These are phyloP conservation scores for Backusella sp. DNA, from an alignment of 192 early-diverging fungal species.

Conservation along the genomic window DNA sequence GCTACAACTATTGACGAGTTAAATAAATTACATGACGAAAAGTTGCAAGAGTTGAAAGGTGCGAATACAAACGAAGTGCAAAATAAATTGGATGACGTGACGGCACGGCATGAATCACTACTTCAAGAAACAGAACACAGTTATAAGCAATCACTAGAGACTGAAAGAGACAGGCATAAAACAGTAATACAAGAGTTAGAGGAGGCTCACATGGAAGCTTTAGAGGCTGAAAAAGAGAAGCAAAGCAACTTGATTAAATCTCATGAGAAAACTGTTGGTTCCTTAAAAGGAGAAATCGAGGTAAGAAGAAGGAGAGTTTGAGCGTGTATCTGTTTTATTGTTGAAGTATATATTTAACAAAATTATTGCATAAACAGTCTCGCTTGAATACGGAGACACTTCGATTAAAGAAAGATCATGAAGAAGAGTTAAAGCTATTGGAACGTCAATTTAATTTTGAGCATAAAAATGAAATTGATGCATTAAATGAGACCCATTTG, in stretches of 20 bases:
- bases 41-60: not conserved
- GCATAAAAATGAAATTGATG: not conserved
- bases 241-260: not conserved
- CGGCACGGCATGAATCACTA: not conserved
- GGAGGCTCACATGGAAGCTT: not conserved
- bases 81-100: not conserved
- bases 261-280: not conserved
- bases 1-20: not conserved
- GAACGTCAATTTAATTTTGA: not conserved
- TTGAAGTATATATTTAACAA: not conserved
- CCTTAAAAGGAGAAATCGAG: slow-evolving; percentile 1
- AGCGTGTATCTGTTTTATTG: not conserved
- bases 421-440: slow-evolving; percentile 1
- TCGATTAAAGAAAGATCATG: not conserved
- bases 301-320: not conserved
- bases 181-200: not conserved
- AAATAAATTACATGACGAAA: not conserved
- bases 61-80: not conserved
- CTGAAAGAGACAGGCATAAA: not conserved
- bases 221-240: not conserved
- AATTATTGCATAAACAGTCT: not conserved
- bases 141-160: not conserved
- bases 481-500: not conserved
- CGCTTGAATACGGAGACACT: not conserved
- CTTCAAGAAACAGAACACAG: not conserved